Base-by-base conservation (phyloP, 345 rosid genomes). In the Eucalyptus regnans region DNA sequence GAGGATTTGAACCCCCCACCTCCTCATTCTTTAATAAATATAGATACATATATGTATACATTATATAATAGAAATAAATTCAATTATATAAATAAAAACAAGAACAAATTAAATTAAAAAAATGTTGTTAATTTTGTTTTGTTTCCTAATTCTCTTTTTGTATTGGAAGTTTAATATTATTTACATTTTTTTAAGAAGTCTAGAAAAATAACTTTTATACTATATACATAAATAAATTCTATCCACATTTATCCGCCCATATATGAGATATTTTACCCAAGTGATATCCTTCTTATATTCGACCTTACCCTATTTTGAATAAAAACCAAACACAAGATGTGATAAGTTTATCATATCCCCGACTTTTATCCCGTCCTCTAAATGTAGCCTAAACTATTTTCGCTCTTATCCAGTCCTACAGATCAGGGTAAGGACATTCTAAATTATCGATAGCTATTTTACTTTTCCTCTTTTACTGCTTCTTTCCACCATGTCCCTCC, bases 1-100 rank as follows among this genome's bases (percentile, higher is more conserved):
- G 10, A 0, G 5, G 1, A 52, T 52, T 52, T 20, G 25, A 52
- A 20, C 1, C 9, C 9, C 5, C 0, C 10, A 52, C 1, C 10
- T 18, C 10, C 2, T 0, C 5, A 0, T 52, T 52, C 0, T 52
- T 52, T 29, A 62, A 62, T 62, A 62, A 29, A 60, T 60, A 62
- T 25, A 60, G 0, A 29, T 29, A 29, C 0, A 54, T 54, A 54
- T 14, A 13, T 29, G 5, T 13, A 62, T 13, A 6, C 18, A 64
- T 64, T 64, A n/a, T 64, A 29, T 14, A n/a, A n/a, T n/a, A n/a
- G 9, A 64, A 64, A 64, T 31, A 64, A n/a, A 64, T n/a, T 64
- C 20, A n/a, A 29, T 29, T 64, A 64, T n/a, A 64, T 64, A n/a
- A 62, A 62, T 60, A 29, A 62, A 12, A 29, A 29, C 25, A 62